Base-by-base conservation (phyloP, 2,329 filamentous ascomycete genomes). In the Aspergillus intermedius region DNA sequence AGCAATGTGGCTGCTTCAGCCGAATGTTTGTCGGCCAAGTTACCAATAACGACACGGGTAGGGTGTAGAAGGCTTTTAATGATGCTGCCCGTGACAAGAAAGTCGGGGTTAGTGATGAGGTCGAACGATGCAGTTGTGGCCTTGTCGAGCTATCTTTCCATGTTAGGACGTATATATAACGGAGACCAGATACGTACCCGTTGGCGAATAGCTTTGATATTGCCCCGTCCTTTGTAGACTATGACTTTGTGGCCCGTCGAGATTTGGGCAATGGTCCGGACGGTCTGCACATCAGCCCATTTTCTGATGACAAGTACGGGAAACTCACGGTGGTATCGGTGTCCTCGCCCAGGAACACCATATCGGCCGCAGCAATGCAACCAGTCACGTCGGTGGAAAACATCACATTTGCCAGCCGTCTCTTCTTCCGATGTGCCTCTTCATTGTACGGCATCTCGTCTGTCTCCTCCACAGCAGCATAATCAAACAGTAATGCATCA, bases 401-500 rank as follows among this genome's bases (percentile, higher is more conserved):
- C 21, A 41, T 49, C 17, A 60, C 25, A 34, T 60, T 60, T 1
- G 48, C 13, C 8, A 60, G 40, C 15, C 41, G 41, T 12, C 23
- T 43, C 10, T 28, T 43, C 22, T 28, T 43, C 22, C 37, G 37
- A 40, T 43, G 41, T 22, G 1, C 41, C 30, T 15, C 39, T 17
- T 28, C 37, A 37, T 9, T 43, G 35, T 13, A 37, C 23, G 5
- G 37, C 21, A 8, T 17, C 15, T 21, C 21, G 6, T 28, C 40
- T 23, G 17, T 32, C 12, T 17, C n/a, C 15, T 43, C 32, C 17
- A 17, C 17, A 12, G 25, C 7, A 22, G 40, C 35, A 9, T 55
- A 48, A 13, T 56, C 56, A n/a, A 57, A 60, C 2, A 58, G n/a
- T 8, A 58, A 34, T 9, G 57, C 54, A 5, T 59, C 55, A 8